Evolutionary conservation across 257 asterid genomes (phyloP), one percentile per base, ranked within the genome.

Genomic region (Nicotiana tomentosiformis): DNA sequence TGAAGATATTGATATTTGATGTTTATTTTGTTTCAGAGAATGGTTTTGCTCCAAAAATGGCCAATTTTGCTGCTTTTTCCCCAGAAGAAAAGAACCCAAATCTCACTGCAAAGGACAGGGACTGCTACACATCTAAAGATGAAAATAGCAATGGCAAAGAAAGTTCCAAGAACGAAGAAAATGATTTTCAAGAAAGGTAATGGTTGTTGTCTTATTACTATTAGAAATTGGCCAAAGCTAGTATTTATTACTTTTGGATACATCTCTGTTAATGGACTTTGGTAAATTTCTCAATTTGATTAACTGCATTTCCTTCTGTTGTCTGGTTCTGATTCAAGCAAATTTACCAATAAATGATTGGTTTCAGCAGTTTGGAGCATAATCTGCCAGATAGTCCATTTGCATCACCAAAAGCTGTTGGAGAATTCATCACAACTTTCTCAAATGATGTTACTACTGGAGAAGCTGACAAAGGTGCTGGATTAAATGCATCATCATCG

Each of bases 351-450:
- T 17, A 49, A 30, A 32, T 82, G 56, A 46, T 64, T 72, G 15
- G 69, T 35, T 60, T 76, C 49, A 60, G 83, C 83, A 93, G 93
- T 84, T 84, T 85, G 90, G 97, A 91, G 85, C 97, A 93, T 88
- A 89, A 89, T 88, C 95, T 91, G 64, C 97, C 97, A 0, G 95
- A 91, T 29, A 93, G 94, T 46, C 97, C 97, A 58, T 93, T 93
- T 55, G 95, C 93, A 5, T 90, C 95, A 4, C 93, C 97, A 0
- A 91, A 91, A 86, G 91, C 91, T 3, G 69, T 80, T 30, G 87
- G 90, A 33, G 88, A 85, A 77, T 77, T 67, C 17, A 14, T 12
- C 69, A 85, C 88, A 2, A 84, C 87, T 77, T 92, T 88, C 69
- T 80, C 90, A 16, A 82, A 77, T 53, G 78, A 82, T 64, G 43